A percentile compares a stretch with the other conserved stretches of the same genome.
Evolutionary conservation across 2,329 filamentous ascomycete genomes (phyloP).

Genomic region (Grosmannia huntii): DNA sequence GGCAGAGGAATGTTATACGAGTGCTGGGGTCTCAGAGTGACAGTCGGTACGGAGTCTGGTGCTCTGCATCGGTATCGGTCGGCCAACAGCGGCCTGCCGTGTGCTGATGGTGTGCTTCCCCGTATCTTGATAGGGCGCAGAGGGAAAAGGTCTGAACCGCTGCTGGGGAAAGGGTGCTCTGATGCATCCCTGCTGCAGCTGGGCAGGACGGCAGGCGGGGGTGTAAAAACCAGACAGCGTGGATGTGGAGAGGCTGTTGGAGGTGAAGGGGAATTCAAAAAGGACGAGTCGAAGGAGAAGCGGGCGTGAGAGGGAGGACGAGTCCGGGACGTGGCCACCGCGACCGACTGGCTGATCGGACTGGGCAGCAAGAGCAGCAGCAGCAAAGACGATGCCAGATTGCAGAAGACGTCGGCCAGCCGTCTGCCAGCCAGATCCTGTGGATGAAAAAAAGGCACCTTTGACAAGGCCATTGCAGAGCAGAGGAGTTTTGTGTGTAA

Average conservation of each 20-base stretch:
- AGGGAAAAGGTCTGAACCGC: background rate
- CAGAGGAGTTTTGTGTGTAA: background rate
- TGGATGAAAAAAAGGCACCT: background rate
- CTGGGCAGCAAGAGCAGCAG: too few relatives aligned
- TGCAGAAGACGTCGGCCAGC: too few relatives aligned
- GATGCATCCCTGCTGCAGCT: constrained; percentile 1
- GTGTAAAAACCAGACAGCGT: too few relatives aligned
- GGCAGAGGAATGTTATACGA: too few relatives aligned
- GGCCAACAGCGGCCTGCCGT: background rate
- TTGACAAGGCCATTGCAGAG: background rate
- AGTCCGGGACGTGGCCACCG: too few relatives aligned
- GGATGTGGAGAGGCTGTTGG: background rate
- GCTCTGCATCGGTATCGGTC: background rate
- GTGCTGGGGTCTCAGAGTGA: background rate
- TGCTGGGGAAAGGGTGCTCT: background rate
- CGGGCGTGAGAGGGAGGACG: too few relatives aligned
- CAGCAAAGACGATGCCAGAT: too few relatives aligned
- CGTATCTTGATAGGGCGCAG: background rate
- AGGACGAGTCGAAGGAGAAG: too few relatives aligned
- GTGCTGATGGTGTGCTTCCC: background rate
- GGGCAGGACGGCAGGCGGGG: background rate
- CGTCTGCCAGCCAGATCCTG: background rate
- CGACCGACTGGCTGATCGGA: too few relatives aligned
- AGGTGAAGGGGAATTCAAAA: too few relatives aligned
- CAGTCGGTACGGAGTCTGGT: background rate